These are phyloP conservation scores for Schizonepeta tenuifolia DNA, from an alignment of 257 asterid species.

Conservation along the genomic window DNA sequence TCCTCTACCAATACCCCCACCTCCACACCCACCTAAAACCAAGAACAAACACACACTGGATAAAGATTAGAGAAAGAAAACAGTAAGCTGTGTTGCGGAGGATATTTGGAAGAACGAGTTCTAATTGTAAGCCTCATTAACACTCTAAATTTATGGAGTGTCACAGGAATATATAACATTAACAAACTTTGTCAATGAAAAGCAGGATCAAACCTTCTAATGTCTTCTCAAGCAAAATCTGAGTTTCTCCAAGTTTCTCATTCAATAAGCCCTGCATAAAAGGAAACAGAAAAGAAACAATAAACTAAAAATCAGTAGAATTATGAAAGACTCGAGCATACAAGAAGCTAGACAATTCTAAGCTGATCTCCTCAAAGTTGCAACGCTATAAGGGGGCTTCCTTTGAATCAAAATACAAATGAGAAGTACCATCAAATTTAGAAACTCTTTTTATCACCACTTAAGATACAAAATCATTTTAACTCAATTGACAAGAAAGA, in stretches of 20 bases:
- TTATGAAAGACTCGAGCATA: constrained; percentile 8
- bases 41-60: neutral
- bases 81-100: neutral
- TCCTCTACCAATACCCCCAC: neutral
- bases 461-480: constrained; percentile 16
- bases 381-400: neutral
- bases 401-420: constrained; percentile 12
- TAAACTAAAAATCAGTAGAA: constrained; percentile 15
- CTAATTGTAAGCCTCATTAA: constrained; percentile 16
- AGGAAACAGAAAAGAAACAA: constrained; percentile 21
- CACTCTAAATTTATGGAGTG: constrained; percentile 4
- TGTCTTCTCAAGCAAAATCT: constrained; percentile 80
- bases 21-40: neutral
- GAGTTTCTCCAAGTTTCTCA: constrained; percentile 59
- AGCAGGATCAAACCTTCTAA: constrained; percentile 70
- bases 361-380: constrained; percentile 20
- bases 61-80: neutral
- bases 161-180: neutral
- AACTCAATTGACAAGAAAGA: constrained; percentile 14
- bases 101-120: constrained; percentile 13
- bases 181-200: constrained; percentile 16
- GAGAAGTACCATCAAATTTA: constrained; percentile 8
- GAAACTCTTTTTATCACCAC: constrained; percentile 15
- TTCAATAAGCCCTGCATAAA: constrained; percentile 66
- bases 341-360: constrained; percentile 1